phyloP scores from a whole-genome alignment of 2,329 filamentous ascomycete species.

The Corynespora cassiicola region DNA sequence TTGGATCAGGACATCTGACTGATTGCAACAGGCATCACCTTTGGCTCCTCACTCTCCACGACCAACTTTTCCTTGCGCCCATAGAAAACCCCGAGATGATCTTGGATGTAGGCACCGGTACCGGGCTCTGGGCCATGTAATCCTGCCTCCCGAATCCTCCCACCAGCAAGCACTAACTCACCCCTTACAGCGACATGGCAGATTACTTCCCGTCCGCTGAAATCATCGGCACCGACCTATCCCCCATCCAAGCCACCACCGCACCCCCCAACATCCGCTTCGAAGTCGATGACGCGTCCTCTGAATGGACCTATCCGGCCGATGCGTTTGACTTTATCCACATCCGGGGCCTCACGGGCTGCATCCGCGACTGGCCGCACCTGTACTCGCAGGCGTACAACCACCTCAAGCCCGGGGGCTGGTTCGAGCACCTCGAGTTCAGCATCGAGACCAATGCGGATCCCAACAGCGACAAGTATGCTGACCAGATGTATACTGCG shows the following conservation, averaged over 20 bases:
- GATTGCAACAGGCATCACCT: conserved; percentile 41
- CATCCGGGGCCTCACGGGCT: conserved; percentile 48
- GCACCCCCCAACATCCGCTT: conserved; percentile 52
- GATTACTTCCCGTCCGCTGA: conserved; percentile 43
- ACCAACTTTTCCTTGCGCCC: conserved; percentile 43
- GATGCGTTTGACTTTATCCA: conserved; percentile 49
- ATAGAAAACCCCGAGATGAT: conserved; percentile 32
- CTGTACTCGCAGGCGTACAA: conserved; percentile 47
- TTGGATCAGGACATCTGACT: too few relatives aligned
- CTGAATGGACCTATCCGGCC: conserved; percentile 49
- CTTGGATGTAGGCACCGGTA: conserved; percentile 44
- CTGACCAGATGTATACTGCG: conserved; percentile 26
- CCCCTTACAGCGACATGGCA: conserved; percentile 37
- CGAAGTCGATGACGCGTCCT: conserved; percentile 52
- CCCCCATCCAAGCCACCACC: conserved; percentile 38
- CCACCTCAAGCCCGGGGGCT: conserved; percentile 50
- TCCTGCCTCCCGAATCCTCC: not conserved
- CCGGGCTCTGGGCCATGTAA: conserved; percentile 43
- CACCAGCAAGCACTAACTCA: conserved; percentile 2
- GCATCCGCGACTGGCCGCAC: conserved; percentile 48
- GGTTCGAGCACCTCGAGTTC: conserved; percentile 52
- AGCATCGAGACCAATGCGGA: conserved; percentile 29
- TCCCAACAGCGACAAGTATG: conserved; percentile 10
- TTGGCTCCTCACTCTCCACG: conserved; percentile 42
- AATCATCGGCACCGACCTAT: conserved; percentile 45